Conservation (phyloP, 176 grass and related monocot species). For the Rhynchospora breviuscula region DNA sequence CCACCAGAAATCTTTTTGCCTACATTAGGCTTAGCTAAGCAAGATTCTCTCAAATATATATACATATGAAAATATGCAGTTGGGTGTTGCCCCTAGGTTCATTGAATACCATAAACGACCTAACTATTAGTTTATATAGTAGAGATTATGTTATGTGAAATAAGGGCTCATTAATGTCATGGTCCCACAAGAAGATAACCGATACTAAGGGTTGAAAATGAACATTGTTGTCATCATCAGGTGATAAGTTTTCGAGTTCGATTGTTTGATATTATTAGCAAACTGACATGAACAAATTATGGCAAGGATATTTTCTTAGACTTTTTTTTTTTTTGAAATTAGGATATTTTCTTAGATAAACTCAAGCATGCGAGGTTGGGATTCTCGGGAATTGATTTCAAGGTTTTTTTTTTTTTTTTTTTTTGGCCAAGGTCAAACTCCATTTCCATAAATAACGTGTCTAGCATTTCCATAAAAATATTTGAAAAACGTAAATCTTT, state of each 20-base stretch:
- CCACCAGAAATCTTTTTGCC: slow-evolving; percentile 7
- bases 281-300: not conserved
- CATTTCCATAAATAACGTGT: too few species aligned
- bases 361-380: not conserved
- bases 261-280: not conserved
- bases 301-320: not conserved
- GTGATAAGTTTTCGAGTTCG: not conserved
- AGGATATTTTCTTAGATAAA: not conserved
- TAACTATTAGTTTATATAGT: slow-evolving; percentile 11
- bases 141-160: not conserved
- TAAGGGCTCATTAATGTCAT: not conserved
- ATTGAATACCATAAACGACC: not conserved
- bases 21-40: slow-evolving; percentile 27
- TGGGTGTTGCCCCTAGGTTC: slow-evolving; percentile 9
- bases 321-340: too few species aligned
- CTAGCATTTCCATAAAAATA: too few species aligned
- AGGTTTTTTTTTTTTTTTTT: too few species aligned
- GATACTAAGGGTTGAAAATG: not conserved
- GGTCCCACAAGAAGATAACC: slow-evolving; percentile 6
- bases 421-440: too few species aligned
- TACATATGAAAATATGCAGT: not conserved
- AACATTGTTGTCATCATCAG: not conserved
- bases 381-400: too few species aligned
- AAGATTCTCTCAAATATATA: slow-evolving; percentile 23
- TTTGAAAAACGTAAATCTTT: too few species aligned